Evolutionary conservation across 371 early-diverging fungal species (phyloP).

Genomic region (Mucor piriformis): DNA sequence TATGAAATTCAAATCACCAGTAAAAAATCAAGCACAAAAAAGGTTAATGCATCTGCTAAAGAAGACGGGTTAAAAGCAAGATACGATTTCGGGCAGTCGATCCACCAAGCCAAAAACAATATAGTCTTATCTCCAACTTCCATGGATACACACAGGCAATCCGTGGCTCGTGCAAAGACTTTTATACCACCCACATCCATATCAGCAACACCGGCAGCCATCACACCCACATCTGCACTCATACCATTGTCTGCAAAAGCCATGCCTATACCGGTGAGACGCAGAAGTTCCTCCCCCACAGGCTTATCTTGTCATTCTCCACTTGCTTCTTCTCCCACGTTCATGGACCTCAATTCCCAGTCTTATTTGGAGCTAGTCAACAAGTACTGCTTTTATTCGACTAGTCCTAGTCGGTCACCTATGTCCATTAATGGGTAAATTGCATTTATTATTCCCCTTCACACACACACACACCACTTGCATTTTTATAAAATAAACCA

Average conservation of each 20-base stretch:
- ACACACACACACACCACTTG: background rate
- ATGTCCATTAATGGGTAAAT: slow-evolving; percentile 33
- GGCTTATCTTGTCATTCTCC: slow-evolving; percentile 25
- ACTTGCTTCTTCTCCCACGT: slow-evolving; percentile 19
- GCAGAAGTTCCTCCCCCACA: slow-evolving; percentile 11
- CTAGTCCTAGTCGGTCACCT: slow-evolving; percentile 35
- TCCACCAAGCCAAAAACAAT: slow-evolving; percentile 16
- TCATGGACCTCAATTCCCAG: slow-evolving; percentile 28
- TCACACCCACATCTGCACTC: background rate
- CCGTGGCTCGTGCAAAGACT: background rate
- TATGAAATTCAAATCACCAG: slow-evolving; percentile 19
- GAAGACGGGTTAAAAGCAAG: slow-evolving; percentile 14
- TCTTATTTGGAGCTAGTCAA: slow-evolving; percentile 51
- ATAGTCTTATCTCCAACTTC: background rate
- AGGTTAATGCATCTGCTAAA: background rate
- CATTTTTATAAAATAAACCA: background rate
- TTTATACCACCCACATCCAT: background rate
- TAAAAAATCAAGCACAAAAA: background rate
- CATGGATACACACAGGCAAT: background rate
- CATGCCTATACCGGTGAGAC: slow-evolving; percentile 20
- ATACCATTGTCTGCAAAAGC: background rate
- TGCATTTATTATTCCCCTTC: background rate
- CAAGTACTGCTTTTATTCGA: slow-evolving; percentile 58
- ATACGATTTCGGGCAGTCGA: slow-evolving; percentile 28
- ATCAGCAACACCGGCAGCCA: background rate